Base-by-base conservation (phyloP, 2,329 filamentous ascomycete genomes). In the Talaromyces sp. region DNA sequence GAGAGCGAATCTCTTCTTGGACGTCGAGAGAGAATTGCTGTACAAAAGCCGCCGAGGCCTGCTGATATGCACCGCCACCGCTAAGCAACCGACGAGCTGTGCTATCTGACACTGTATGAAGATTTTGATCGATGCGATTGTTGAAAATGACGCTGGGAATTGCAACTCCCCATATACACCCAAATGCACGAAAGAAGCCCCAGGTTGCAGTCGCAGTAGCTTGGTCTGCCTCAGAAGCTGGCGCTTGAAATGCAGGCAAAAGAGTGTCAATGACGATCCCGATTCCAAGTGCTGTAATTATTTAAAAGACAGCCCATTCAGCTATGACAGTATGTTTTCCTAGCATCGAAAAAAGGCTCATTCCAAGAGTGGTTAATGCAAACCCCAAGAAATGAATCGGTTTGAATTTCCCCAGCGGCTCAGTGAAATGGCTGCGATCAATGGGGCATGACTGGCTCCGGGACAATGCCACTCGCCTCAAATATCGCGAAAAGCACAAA, bases 361-460 rank as follows among this genome's bases (percentile, higher is more conserved):
- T 62, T 2, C 66, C 68, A 6, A 72, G 30, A 3, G 65, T 58
- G 1, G 70, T 67, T 5, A 74, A 51, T 3, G 66, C 68, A 44
- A 72, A 75, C 0, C 70, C 71, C 0, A 64, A 52, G 17, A 68
- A 62, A 36, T 75, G 73, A 1, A 73, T 60, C 1, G 67, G 65
- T 9, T 66, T 63, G 60, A 77, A 79, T 11, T 54, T 62, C 75
- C 76, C 11, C 65, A 70, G 15, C 68, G 66, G 2, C 71, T 69
- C 22, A 79, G 66, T 4, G 76, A 30, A 4, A 69, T 57, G 8
- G 72, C 75, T 8, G 64, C 68, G 6, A 71, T 70, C n/a, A n/a
- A n/a, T n/a, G n/a, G 2, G 79, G 78, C 65, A 83, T 77, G 25
- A 77, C 73, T 0, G 73, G 69, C 55, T 77, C 69, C 2, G 4